Conservation (phyloP, 1,139 yeast genomes). For the Zygosaccharomyces sapae region DNA sequence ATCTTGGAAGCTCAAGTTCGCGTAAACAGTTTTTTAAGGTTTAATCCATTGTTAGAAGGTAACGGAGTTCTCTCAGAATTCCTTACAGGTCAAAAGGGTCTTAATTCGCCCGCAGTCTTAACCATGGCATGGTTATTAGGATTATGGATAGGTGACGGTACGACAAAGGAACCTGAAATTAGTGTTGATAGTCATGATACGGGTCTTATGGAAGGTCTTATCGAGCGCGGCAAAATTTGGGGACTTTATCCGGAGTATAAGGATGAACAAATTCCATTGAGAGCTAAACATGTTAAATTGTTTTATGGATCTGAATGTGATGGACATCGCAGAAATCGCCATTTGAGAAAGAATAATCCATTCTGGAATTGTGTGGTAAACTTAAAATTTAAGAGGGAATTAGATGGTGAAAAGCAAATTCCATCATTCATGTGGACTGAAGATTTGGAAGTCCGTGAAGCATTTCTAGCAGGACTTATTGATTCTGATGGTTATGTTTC, state of each 20-base stretch:
- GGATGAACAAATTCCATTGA: conserved; percentile 20
- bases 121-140: conserved; percentile 38
- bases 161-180: conserved; percentile 28
- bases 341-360: conserved; percentile 25
- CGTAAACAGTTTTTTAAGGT: conserved; percentile 34
- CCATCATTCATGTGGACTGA: conserved; percentile 32
- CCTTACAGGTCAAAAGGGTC: conserved; percentile 23
- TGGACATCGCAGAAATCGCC: conserved; percentile 16
- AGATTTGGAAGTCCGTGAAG: conserved; percentile 39
- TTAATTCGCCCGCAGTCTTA: conserved; percentile 22
- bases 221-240: conserved; percentile 24
- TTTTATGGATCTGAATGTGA: conserved; percentile 21
- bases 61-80: conserved; percentile 28
- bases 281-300: conserved; percentile 29
- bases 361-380: conserved; percentile 25
- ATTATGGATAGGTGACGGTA: conserved; percentile 33
- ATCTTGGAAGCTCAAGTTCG: conserved; percentile 31
- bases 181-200: conserved; percentile 32
- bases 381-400: conserved; percentile 22
- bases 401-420: conserved; percentile 27
- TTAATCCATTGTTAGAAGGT: conserved; percentile 38
- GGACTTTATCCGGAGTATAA: conserved; percentile 26
- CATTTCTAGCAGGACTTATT: conserved; percentile 42
- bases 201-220: conserved; percentile 22
- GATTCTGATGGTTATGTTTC: conserved; percentile 40